Evolutionary conservation across 2,329 filamentous ascomycete genomes (phyloP), one percentile per base, ranked within the genome.

Genomic region (Grosmannia penicillata): DNA sequence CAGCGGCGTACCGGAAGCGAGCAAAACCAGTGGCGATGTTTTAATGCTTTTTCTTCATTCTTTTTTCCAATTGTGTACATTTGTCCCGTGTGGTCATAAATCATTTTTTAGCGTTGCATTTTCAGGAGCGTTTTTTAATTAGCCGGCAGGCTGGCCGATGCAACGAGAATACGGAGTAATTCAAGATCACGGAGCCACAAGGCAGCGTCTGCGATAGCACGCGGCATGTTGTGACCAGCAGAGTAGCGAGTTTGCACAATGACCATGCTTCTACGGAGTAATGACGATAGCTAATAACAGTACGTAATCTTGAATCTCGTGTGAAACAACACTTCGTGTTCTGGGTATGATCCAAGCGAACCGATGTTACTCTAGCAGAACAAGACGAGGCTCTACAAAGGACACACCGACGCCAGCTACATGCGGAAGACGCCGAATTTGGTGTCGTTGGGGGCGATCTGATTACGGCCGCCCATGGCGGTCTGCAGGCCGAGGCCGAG

Each of bases 401-500:
- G n/a, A n/a, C n/a, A n/a, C n/a, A n/a, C n/a, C n/a, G n/a, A 13
- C 9, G 3, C 10, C 35, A 91, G 37, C 46, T 72, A 89, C 82
- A 89, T 89, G 51, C 82, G 72, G 59, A 89, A 89, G 23, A 89
- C 79, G 11, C 82, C 82, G 60, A 85, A 89, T 54, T 68, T 78
- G 17, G 75, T 82, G 43, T 72, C 70, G 35, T 72, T 71, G 8
- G 70, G 64, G 51, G 68, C 65, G 33, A 74, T 59, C 41, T 75
- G 67, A 47, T 75, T 75, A 48, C 68, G 72, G 2, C 82, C 81
- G 29, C 76, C 74, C 55, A 86, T 61, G 8, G 82, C 78, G 46
- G 80, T 80, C 51, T 71, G 69, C 45, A 89, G 56, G n/a, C 79
- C 79, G 39, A 86, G 53, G 0, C 79, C 82, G 4, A 89, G 65